A percentile compares a stretch with the other conserved stretches of the same genome.
These are phyloP conservation scores for Isatis tinctoria DNA, from an alignment of 345 rosid species.

Conservation along the genomic window DNA sequence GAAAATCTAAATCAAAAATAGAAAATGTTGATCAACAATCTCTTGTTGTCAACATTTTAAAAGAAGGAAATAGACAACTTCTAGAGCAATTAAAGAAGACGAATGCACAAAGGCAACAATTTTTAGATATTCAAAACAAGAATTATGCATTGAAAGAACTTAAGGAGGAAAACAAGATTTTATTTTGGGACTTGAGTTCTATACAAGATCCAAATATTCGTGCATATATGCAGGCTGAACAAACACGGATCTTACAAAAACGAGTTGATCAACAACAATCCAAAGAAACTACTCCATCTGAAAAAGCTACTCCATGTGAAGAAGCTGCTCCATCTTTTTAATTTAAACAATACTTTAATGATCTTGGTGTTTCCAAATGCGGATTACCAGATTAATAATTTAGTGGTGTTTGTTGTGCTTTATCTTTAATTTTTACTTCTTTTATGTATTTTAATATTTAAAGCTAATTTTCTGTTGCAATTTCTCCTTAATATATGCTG, in stretches of 20 bases:
- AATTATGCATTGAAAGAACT: background rate
- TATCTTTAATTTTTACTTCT: background rate
- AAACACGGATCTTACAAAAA: background rate
- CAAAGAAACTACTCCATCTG: background rate
- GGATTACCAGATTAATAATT: too few relatives aligned
- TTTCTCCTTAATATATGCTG: background rate
- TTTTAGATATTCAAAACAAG: constrained; percentile 49
- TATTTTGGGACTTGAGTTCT: background rate
- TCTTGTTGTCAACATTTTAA: background rate
- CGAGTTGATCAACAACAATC: background rate
- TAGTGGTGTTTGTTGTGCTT: background rate
- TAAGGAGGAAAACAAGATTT: background rate
- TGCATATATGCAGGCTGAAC: background rate
- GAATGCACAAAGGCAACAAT: constrained; percentile 31
- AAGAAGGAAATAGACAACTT: background rate
- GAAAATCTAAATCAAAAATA: background rate
- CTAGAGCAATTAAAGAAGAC: background rate
- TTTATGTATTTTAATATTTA: background rate
- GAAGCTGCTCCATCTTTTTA: background rate
- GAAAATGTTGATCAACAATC: background rate
- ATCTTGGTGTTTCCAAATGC: background rate
- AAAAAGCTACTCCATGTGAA: background rate
- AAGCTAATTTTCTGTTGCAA: background rate
- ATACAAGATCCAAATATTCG: background rate
- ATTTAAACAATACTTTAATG: background rate